Conservation (phyloP, 2,329 filamentous ascomycete genomes). For the Coniosporium tulheliwenetii region DNA sequence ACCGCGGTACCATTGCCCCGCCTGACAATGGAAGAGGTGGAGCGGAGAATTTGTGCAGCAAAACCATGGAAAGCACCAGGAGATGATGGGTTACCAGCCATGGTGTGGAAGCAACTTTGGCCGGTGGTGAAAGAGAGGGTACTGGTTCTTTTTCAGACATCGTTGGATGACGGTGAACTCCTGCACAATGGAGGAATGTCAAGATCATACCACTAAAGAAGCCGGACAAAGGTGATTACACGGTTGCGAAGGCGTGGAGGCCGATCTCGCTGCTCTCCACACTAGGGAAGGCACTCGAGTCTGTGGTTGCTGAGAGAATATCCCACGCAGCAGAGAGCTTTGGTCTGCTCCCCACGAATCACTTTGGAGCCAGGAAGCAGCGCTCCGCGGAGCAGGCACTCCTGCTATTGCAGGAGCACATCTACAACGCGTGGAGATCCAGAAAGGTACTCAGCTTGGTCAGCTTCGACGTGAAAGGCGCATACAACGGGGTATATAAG, state of each 20-base stretch:
- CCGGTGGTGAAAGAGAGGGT: slow-evolving; percentile 9
- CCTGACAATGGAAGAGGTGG: background rate
- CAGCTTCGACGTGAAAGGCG: slow-evolving; percentile 25
- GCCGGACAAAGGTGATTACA: slow-evolving; percentile 11
- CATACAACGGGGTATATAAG: slow-evolving; percentile 24
- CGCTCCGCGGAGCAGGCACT: slow-evolving; percentile 19
- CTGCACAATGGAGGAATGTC: slow-evolving; percentile 10
- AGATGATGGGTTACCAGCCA: slow-evolving; percentile 4
- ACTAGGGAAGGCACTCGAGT: slow-evolving; percentile 14
- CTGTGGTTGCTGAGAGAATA: slow-evolving; percentile 15
- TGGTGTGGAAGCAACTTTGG: slow-evolving; percentile 10
- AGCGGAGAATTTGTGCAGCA: slow-evolving; percentile 1
- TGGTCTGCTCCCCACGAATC: slow-evolving; percentile 14
- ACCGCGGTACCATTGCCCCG: background rate
- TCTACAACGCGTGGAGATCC: slow-evolving; percentile 15
- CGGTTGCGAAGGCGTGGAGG: slow-evolving; percentile 10
- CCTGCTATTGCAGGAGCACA: slow-evolving; percentile 12
- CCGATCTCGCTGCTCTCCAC: slow-evolving; percentile 12
- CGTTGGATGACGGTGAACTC: slow-evolving; percentile 8
- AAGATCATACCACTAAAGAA: slow-evolving; percentile 13
- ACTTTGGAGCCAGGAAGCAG: slow-evolving; percentile 16
- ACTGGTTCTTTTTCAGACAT: slow-evolving; percentile 7
- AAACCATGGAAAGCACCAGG: slow-evolving; percentile 5
- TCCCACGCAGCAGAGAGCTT: slow-evolving; percentile 14
- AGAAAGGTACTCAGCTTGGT: slow-evolving; percentile 17